Evolutionary conservation across 2,329 filamentous ascomycete species (phyloP), one percentile per base, ranked within the genome.

Genomic region (Colletotrichum sp.): DNA sequence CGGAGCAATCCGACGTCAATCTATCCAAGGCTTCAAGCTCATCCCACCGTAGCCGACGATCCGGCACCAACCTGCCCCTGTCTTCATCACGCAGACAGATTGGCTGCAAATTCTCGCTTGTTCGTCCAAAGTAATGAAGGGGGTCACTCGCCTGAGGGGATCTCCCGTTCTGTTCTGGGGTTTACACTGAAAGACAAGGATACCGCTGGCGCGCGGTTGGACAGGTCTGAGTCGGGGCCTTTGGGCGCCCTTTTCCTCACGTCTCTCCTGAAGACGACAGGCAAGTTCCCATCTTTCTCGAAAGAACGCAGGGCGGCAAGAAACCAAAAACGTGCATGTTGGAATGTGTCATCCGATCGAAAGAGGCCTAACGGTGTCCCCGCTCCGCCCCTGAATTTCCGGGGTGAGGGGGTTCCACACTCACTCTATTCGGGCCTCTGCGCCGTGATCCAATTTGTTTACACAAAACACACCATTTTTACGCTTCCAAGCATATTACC

Each of bases 391-490:
- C 59, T 69, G 64, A 65, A 69, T 55, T 65, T 69, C 62, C 28
- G 36, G 44, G 30, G 21, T 15, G 8, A 10, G 34, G 69, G 7
- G 21, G 28, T 8, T 49, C 62, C 63, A 57, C 63, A 21, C 5
- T 18, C 32, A 5, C 57, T 24, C 24, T 49, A 10, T 75, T 30
- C 36, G 34, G 34, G 21, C 28, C 44, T 32, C 36, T 67, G 10
- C 26, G 57, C 72, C 63, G 57, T 32, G 59, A 26, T 44, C 59
- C 7, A 32, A 8, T 52, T 49, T 69, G 26, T 73, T 39, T 73
- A 76, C 44, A 18, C 70, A 55, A 76, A 74, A 76, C 74, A 30
- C 44, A 6, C 63, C 64, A 69, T 59, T 15, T 60, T 64, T 68
- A 44, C 44, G 57, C 26, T 65, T 69, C 34, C 73, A 73, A 76